phyloP scores from a whole-genome alignment of 2,329 filamentous ascomycete species.

The Xylaria arbuscula region DNA sequence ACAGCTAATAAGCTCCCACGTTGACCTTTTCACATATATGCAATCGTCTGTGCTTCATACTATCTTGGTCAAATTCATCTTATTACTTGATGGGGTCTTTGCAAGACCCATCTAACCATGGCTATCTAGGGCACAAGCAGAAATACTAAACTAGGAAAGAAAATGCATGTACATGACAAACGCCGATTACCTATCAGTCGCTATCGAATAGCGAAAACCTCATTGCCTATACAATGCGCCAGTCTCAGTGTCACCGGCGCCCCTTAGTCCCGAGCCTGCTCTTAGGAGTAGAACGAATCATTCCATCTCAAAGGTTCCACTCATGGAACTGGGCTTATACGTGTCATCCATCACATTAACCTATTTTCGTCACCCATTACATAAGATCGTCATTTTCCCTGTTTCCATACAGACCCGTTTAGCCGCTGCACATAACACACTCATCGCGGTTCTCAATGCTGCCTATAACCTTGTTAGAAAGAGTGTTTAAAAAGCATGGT shows the following conservation, averaged over 20 bases:
- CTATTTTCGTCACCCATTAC: slow-evolving; percentile 41
- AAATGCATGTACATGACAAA: slow-evolving; percentile 11
- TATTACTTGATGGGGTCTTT: neutral
- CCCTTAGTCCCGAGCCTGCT: neutral
- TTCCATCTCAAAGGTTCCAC: neutral
- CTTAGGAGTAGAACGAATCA: neutral
- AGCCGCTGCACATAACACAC: slow-evolving; percentile 98
- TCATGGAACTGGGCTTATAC: slow-evolving; percentile 15
- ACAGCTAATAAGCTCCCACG: too few relatives aligned
- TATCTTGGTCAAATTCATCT: neutral
- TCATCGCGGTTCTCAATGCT: slow-evolving; percentile 97
- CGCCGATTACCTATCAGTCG: slow-evolving; percentile 19
- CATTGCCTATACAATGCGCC: slow-evolving; percentile 13
- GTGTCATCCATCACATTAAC: slow-evolving; percentile 30
- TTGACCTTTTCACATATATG: neutral
- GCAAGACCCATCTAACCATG: neutral
- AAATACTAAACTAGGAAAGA: slow-evolving; percentile 14
- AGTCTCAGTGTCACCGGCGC: slow-evolving; percentile 10
- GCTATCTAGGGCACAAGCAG: neutral
- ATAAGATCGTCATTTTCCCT: slow-evolving; percentile 42
- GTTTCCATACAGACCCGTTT: slow-evolving; percentile 44
- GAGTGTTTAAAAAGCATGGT: neutral
- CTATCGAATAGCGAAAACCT: slow-evolving; percentile 3
- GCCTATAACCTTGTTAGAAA: slow-evolving; percentile 62
- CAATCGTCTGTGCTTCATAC: too few relatives aligned